Conservation (phyloP, 176 grass and related monocot species). For the Carex kokanica region DNA sequence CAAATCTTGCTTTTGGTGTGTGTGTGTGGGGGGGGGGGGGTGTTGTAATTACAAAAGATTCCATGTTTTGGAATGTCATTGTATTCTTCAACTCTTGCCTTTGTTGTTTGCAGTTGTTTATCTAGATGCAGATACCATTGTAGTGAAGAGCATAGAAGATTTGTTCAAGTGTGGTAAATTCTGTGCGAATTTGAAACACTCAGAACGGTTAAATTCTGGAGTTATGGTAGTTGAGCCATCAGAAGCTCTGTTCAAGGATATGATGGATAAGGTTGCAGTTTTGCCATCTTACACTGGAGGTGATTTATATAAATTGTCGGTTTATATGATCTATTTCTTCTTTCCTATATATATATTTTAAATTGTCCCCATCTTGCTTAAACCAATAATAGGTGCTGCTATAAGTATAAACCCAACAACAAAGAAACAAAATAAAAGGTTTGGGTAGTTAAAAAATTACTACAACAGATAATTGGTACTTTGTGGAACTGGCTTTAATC, state of each 20-base stretch:
- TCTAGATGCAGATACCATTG: constrained; percentile 92
- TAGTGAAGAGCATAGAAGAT: constrained; percentile 88
- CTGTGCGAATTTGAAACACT: constrained; percentile 95
- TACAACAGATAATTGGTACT: neutral
- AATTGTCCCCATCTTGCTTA: neutral
- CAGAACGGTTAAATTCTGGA: constrained; percentile 95
- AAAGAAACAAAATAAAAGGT: neutral
- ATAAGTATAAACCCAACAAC: neutral
- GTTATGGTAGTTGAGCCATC: constrained; percentile 98
- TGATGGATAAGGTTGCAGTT: constrained; percentile 67
- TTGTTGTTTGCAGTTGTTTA: constrained; percentile 58
- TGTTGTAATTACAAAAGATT: neutral
- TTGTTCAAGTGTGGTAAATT: constrained; percentile 89
- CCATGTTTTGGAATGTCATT: neutral
- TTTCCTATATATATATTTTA: neutral
- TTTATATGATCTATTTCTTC: neutral
- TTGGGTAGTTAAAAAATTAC: neutral
- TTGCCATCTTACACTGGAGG: constrained; percentile 96
- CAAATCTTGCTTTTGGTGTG: neutral
- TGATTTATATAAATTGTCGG: constrained; percentile 18
- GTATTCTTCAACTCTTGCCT: constrained; percentile 8
- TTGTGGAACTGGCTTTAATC: neutral
- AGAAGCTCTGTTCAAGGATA: constrained; percentile 69
- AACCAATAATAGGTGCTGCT: neutral
- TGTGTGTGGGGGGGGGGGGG: too few species aligned